Percentiles rank a stretch among this genome's conserved stretches.
These are phyloP conservation scores for Talaromyces sp. DNA, from an alignment of 2,329 filamentous ascomycete genomes.

Conservation along the genomic window DNA sequence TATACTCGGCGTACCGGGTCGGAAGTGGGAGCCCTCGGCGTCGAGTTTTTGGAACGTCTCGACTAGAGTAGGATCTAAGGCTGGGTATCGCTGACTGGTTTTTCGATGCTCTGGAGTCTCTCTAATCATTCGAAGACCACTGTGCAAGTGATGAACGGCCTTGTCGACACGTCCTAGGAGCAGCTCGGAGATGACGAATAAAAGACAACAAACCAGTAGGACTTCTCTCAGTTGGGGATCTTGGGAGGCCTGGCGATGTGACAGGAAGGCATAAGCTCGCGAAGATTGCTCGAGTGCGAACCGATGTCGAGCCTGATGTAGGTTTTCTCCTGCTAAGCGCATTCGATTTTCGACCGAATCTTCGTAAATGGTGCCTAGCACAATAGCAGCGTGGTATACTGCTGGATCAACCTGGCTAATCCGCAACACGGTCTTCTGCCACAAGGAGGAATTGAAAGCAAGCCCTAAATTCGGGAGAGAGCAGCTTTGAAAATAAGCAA, in stretches of 20 bases:
- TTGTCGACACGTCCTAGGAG: neutral
- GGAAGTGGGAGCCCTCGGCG: neutral
- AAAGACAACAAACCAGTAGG: constrained; percentile 3
- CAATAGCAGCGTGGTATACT: constrained; percentile 6
- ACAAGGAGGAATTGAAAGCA: constrained; percentile 17
- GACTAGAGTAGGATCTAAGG: neutral
- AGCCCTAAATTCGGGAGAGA: constrained; percentile 19
- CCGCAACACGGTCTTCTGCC: constrained; percentile 1
- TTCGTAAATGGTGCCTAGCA: constrained; percentile 8
- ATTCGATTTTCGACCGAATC: constrained; percentile 4
- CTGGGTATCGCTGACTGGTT: neutral
- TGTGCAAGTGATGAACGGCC: neutral
- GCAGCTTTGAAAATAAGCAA: constrained; percentile 20
- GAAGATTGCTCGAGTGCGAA: constrained; percentile 11
- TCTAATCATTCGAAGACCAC: neutral
- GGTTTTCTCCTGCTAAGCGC: constrained; percentile 9
- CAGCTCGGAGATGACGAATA: constrained; percentile 6
- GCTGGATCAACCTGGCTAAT: neutral
- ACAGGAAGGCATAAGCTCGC: neutral
- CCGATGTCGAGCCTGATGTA: neutral
- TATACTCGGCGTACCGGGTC: neutral
- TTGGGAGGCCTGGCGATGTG: neutral
- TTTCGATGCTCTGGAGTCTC: neutral
- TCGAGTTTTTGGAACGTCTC: neutral
- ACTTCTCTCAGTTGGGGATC: constrained; percentile 1